A percentile compares a stretch with the other conserved stretches of the same genome.
phyloP scores from a whole-genome alignment of 345 rosid species.

The Moricandia arvensis region DNA sequence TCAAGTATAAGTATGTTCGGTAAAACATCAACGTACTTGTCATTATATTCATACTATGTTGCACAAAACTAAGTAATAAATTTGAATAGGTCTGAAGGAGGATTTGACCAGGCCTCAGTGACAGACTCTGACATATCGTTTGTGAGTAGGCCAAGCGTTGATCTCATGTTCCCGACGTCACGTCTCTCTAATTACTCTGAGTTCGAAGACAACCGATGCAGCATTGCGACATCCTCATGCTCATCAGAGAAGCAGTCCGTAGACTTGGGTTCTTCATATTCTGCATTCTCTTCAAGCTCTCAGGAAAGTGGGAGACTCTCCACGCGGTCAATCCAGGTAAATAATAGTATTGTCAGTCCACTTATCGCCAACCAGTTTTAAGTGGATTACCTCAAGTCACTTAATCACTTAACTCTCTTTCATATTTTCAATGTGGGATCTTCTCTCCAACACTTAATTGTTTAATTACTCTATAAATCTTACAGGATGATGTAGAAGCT shows the following conservation, averaged over 20 bases:
- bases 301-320: slow-evolving; percentile 30
- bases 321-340: slow-evolving; percentile 18
- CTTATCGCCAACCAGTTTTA: no score
- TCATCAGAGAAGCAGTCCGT: slow-evolving; percentile 34
- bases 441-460: not conserved
- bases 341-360: not conserved
- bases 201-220: slow-evolving; percentile 34
- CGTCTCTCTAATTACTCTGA: slow-evolving; percentile 25
- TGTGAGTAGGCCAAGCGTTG: slow-evolving; percentile 43
- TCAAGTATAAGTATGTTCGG: slow-evolving; percentile 13
- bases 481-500: slow-evolving; percentile 42
- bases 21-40: not conserved
- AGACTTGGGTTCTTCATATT: slow-evolving; percentile 21
- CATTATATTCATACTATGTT: not conserved
- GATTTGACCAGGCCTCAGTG: slow-evolving; percentile 31
- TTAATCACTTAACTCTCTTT: no score
- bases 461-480: not conserved
- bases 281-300: slow-evolving; percentile 25
- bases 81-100: slow-evolving; percentile 14
- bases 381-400: no score
- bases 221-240: slow-evolving; percentile 30
- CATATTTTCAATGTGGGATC: no score
- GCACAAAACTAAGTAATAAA: not conserved
- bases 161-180: slow-evolving; percentile 19
- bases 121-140: slow-evolving; percentile 38